phyloP scores from a whole-genome alignment of 1,284 basidiomycete species.

The Blastosporella zonata region DNA sequence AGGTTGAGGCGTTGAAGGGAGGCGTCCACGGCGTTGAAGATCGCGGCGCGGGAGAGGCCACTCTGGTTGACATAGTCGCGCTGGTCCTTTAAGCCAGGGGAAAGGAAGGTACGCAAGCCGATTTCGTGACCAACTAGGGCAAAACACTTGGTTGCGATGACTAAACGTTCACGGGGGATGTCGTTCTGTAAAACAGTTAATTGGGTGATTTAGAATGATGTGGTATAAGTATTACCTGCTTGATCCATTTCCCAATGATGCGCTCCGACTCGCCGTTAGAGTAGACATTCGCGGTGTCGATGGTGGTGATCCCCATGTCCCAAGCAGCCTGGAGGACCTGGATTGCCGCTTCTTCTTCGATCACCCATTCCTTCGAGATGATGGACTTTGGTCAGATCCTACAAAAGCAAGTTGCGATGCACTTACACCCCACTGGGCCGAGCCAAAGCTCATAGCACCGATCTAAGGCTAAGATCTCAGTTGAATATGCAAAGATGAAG shows the following conservation, averaged over 20 bases:
- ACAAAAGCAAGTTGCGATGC: neutral
- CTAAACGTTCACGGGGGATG: conserved; percentile 51
- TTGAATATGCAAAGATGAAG: conserved; percentile 16
- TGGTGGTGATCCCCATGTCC: conserved; percentile 41
- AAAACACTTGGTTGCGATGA: conserved; percentile 42
- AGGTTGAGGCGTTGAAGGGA: conserved; percentile 40
- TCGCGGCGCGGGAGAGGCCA: conserved; percentile 41
- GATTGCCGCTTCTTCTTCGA: conserved; percentile 41
- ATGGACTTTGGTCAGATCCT: neutral
- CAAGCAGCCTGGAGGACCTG: conserved; percentile 44
- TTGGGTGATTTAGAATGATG: neutral
- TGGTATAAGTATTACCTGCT: conserved; percentile 27
- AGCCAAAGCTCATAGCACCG: conserved; percentile 49
- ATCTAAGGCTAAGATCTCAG: conserved; percentile 24
- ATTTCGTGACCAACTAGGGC: conserved; percentile 19
- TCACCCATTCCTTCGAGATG: conserved; percentile 34
- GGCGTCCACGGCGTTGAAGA: conserved; percentile 44
- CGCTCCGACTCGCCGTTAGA: conserved; percentile 47
- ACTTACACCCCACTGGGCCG: conserved; percentile 33
- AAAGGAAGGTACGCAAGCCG: neutral
- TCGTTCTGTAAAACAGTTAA: conserved; percentile 33
- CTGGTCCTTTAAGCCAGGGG: conserved; percentile 17
- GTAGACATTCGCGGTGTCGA: conserved; percentile 58
- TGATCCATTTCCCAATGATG: conserved; percentile 50
- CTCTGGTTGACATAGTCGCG: conserved; percentile 42